Conservation (phyloP, 805 yeast genomes). For the Ogataea neopini region DNA sequence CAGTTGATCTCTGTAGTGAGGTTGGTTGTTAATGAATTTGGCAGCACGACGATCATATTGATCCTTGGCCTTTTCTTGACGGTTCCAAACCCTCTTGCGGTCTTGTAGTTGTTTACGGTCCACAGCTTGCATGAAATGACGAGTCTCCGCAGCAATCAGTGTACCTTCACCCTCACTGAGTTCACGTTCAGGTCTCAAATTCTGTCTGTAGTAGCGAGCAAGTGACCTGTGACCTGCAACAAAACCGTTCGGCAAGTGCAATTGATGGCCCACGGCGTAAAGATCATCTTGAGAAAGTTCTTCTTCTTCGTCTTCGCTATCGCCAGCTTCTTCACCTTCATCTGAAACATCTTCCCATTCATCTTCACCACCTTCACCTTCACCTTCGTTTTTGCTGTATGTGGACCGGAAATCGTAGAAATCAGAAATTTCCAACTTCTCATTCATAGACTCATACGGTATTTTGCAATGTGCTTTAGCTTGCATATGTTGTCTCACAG, state of each 20-base stretch:
- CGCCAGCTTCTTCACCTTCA: slow-evolving; percentile 29
- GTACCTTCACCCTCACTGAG: slow-evolving; percentile 70
- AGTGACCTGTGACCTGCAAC: slow-evolving; percentile 81
- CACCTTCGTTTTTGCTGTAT: slow-evolving; percentile 35
- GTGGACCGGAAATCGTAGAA: slow-evolving; percentile 84
- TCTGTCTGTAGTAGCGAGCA: slow-evolving; percentile 71
- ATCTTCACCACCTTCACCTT: slow-evolving; percentile 35
- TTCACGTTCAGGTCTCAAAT: slow-evolving; percentile 48
- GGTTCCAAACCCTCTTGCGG: slow-evolving; percentile 62
- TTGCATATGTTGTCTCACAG: slow-evolving; percentile 85
- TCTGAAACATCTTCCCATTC: slow-evolving; percentile 37
- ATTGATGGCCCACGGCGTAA: slow-evolving; percentile 52
- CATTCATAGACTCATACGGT: slow-evolving; percentile 83
- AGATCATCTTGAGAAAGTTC: slow-evolving; percentile 33
- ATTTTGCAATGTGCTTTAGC: slow-evolving; percentile 85
- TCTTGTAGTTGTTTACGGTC: slow-evolving; percentile 43
- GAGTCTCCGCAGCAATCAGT: slow-evolving; percentile 72
- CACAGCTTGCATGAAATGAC: slow-evolving; percentile 47
- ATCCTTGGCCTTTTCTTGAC: slow-evolving; percentile 50
- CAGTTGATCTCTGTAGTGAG: slow-evolving; percentile 78
- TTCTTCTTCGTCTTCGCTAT: slow-evolving; percentile 38
- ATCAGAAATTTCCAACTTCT: slow-evolving; percentile 70
- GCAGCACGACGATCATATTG: slow-evolving; percentile 57
- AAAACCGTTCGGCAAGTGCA: slow-evolving; percentile 75
- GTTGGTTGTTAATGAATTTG: slow-evolving; percentile 77